Base-by-base conservation (phyloP, 129 eudicot genomes). In the Artemisia tridentata region DNA sequence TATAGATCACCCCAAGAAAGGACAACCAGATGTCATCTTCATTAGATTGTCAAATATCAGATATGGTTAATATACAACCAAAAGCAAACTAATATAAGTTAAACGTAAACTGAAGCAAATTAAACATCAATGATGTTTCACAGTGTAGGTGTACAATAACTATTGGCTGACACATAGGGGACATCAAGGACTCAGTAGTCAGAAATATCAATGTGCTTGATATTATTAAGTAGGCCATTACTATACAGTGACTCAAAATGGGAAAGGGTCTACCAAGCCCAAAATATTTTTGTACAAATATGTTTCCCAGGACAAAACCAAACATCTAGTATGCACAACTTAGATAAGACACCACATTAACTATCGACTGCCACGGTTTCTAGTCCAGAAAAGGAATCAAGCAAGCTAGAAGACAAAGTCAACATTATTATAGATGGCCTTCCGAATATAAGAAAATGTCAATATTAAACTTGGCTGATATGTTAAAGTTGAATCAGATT, bases 331-430 rank as follows among this genome's bases (percentile, higher is more conserved):
- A 7, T 38, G 45, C 45, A 38, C 45, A 71, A 15, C 56, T 58
- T 71, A 57, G 15, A 45, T 45, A 46, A 58, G 25, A 43, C 45
- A 23, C 75, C 58, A 43, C 57, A 19, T 45, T 71, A 18, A 58
- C 55, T 58, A 70, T 31, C 16, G 57, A 57, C 21, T 56, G 11
- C 19, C 43, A 71, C 18, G 10, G 67, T 62, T 62, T 62, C 48
- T 62, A 25, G 65, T 69, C 65, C 74, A 18, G 53, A 38, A 27
- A 61, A 27, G 77, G 77, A 72, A 72, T 31, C 63, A 73, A 73
- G 19, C 79, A 65, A 38, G 67, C 72, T 54, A 74, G 8, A 41
- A 41, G 56, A 65, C 72, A 65, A 0, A 73, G 19, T 74, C 55
- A 73, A 29, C 70, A 13, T 7, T 38, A 48, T 51, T 3, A 13